Evolutionary conservation across 2,329 filamentous ascomycete species (phyloP).

Genomic region (Beauveria brongniartii): DNA sequence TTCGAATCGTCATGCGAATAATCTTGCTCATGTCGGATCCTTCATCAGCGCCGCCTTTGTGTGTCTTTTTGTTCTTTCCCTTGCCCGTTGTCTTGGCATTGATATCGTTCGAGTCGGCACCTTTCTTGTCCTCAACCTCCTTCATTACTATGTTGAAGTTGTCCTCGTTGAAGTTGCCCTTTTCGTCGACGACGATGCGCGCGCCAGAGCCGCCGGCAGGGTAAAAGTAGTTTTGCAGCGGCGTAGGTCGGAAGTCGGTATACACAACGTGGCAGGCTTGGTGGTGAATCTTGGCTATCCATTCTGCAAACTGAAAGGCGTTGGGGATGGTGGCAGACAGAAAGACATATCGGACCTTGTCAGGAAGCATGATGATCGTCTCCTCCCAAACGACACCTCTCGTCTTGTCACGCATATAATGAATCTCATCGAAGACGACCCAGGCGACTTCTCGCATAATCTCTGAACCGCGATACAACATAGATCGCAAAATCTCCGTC

Average conservation of each 20-base stretch:
- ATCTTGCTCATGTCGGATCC: conserved; percentile 92
- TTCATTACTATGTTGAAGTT: conserved; percentile 97
- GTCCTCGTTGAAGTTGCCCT: conserved; percentile 89
- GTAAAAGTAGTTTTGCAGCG: conserved; percentile 96
- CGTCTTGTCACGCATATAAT: conserved; percentile 92
- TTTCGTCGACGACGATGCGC: conserved; percentile 91
- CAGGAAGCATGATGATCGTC: conserved; percentile 93
- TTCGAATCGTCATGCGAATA: conserved; percentile 97
- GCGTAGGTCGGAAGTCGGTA: conserved; percentile 95
- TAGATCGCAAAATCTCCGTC: conserved; percentile 96
- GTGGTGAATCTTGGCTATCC: conserved; percentile 96
- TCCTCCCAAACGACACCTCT: conserved; percentile 99
- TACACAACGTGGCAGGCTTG: conserved; percentile 99
- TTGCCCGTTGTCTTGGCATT: conserved; percentile 75
- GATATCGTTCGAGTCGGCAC: conserved; percentile 71
- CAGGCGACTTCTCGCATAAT: conserved; percentile 99
- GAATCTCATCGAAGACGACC: conserved; percentile 98
- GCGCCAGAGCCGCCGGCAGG: conserved; percentile 88
- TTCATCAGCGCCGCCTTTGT: conserved; percentile 73
- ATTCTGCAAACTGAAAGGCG: conserved; percentile 98
- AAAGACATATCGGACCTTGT: conserved; percentile 98
- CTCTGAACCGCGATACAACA: conserved; percentile 96
- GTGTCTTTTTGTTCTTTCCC: conserved; percentile 85
- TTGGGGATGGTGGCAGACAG: conserved; percentile 97
- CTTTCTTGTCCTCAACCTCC: conserved; percentile 78